Evolutionary conservation across 1,284 basidiomycete species (phyloP), one percentile per base, ranked within the genome.

Genomic region (Erythrobasidium hasegawianum): DNA sequence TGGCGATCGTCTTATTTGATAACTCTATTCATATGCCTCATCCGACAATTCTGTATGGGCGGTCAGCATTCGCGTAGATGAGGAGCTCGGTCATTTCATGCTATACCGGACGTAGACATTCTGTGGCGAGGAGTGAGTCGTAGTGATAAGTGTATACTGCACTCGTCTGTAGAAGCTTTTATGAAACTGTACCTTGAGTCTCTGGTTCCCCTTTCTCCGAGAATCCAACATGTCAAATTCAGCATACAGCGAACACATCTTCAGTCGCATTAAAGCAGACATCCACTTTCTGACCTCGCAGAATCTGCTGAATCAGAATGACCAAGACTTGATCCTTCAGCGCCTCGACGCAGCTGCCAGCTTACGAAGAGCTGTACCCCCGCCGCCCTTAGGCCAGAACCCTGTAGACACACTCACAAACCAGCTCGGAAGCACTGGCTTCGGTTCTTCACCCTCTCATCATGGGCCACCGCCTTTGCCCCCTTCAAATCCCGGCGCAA

Each of bases 211-310:
- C 33, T 4, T 4, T 33, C 33, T 33, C 33, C 33, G 11, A 33
- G 5, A 5, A 4, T 11, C 4, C 33, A 11, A 33, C 33, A 33
- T 33, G 45, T 47, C 45, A 47, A 5, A 4, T 47, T 24, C 22
- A 4, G 22, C 33, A 4, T 33, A 33, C 33, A 33, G 33, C 33
- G 61, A 55, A 16, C 49, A 64, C 54, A 41, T 64, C 18, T 27
- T 64, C 39, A 40, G 52, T 24, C 52, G 61, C 53, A 45, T 64
- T n/a, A 38, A 43, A 2, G 41, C 11, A 14, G 61, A 64, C 38
- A 54, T 64, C 45, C 38, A 47, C 38, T 64, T 56, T 41, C 52
- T 64, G 53, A 41, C 49, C 41, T 55, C 50, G 20, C 61, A 64
- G 41, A 26, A 45, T 26, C 54, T 64, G 52, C 26, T 64, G 54